Evolutionary conservation across 2,329 filamentous ascomycete species (phyloP).

Genomic region (Aspergillus sp.): DNA sequence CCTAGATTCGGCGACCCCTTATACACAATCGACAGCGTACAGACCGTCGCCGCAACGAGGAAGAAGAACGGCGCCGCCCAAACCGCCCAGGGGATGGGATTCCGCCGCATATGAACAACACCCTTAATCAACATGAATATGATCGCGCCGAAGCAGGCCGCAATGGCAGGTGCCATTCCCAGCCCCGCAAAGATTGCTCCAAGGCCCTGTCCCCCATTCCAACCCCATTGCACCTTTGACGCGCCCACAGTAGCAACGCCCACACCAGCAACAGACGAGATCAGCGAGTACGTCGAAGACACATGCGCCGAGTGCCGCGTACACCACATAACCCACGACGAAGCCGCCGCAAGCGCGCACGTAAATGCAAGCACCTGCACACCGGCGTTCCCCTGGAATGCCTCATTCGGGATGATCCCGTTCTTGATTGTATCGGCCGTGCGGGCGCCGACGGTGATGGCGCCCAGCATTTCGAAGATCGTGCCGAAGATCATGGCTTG

Average conservation of each 20-base stretch:
- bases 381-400: constrained; percentile 61
- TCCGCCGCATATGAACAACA: constrained; percentile 67
- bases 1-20: constrained; percentile 72
- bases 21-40: constrained; percentile 69
- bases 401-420: constrained; percentile 63
- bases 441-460: constrained; percentile 65
- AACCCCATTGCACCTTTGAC: constrained; percentile 65
- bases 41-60: constrained; percentile 70
- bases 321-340: constrained; percentile 76
- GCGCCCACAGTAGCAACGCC: constrained; percentile 67
- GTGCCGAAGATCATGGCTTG: constrained; percentile 52
- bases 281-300: constrained; percentile 70
- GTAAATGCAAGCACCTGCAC: constrained; percentile 64
- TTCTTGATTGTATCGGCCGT: constrained; percentile 80
- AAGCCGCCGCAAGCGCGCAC: constrained; percentile 33
- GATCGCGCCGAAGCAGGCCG: constrained; percentile 62
- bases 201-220: constrained; percentile 66
- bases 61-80: constrained; percentile 75
- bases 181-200: constrained; percentile 66
- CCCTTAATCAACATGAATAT: constrained; percentile 75
- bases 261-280: constrained; percentile 68
- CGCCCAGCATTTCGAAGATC: constrained; percentile 68
- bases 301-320: constrained; percentile 71
- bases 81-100: constrained; percentile 71
- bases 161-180: constrained; percentile 68